Percentiles rank a stretch among this genome's conserved stretches.
phyloP scores from a whole-genome alignment of 2,329 filamentous ascomycete species.

The Verticillium albo-atrum region DNA sequence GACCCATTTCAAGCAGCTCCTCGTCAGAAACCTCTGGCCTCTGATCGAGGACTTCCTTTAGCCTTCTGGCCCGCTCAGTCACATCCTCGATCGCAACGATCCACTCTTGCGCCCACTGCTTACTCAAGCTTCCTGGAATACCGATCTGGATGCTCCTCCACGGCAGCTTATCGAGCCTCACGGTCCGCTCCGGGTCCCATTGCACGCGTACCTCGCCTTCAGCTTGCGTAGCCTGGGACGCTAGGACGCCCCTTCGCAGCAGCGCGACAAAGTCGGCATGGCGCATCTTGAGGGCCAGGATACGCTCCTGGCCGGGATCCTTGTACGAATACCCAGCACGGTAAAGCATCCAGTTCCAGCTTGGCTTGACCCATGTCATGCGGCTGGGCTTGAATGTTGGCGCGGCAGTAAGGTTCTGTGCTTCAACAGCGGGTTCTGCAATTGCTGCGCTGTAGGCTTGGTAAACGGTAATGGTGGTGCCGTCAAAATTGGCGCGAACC shows the following conservation, averaged over 20 bases:
- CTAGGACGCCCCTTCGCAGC: conserved; percentile 30
- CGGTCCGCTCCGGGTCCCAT: conserved; percentile 58
- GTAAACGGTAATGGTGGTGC: conserved; percentile 53
- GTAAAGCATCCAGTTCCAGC: conserved; percentile 62
- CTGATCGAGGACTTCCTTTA: conserved; percentile 42
- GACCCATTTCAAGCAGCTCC: conserved; percentile 28
- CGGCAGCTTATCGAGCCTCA: conserved; percentile 36
- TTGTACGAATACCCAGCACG: conserved; percentile 57
- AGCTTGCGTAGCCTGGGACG: conserved; percentile 17
- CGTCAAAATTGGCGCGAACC: conserved; percentile 47
- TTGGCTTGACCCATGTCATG: conserved; percentile 64
- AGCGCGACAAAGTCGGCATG: conserved; percentile 44
- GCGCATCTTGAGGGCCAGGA: conserved; percentile 53
- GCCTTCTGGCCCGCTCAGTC: conserved; percentile 43
- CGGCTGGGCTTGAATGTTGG: conserved; percentile 46
- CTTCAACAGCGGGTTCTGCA: conserved; percentile 43
- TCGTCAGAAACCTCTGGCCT: conserved; percentile 24
- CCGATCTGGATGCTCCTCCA: conserved; percentile 60
- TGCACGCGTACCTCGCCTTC: conserved; percentile 47
- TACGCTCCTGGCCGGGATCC: conserved; percentile 46
- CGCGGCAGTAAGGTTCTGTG: conserved; percentile 48
- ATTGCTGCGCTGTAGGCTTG: conserved; percentile 55
- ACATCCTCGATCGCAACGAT: conserved; percentile 55
- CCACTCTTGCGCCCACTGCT: conserved; percentile 44
- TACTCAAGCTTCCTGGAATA: conserved; percentile 41